These are phyloP conservation scores for Sarocladium kiliense DNA, from an alignment of 2,329 filamentous ascomycete genomes.

Conservation along the genomic window DNA sequence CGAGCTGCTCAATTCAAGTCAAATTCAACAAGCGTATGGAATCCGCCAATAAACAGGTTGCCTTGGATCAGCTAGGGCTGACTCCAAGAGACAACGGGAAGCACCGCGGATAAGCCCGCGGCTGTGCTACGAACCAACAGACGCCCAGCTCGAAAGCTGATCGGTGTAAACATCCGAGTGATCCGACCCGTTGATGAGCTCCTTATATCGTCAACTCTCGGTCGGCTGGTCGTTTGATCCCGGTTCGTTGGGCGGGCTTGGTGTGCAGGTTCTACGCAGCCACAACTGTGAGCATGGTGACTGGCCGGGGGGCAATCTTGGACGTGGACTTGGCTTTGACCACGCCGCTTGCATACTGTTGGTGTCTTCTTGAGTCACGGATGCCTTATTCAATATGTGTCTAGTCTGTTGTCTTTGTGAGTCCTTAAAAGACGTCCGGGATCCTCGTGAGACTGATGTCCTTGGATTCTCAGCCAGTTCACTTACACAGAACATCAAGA, in stretches of 20 bases:
- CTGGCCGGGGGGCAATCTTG: not conserved
- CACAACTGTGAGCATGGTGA: not conserved
- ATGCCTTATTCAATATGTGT: not conserved
- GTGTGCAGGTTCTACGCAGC: not conserved
- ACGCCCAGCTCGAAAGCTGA: not conserved
- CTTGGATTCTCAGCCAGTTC: not conserved
- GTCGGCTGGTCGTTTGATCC: not conserved
- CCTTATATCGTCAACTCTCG: not conserved
- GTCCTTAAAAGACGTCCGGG: not conserved
- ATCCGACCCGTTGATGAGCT: not conserved
- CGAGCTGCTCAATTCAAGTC: too few species aligned
- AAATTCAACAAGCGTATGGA: too few species aligned
- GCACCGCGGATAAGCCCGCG: not conserved
- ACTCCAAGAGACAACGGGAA: not conserved
- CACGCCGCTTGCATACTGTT: not conserved
- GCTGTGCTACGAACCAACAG: not conserved
- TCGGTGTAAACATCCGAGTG: not conserved
- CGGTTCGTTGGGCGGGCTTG: not conserved
- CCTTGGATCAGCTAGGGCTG: not conserved
- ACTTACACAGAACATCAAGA: not conserved
- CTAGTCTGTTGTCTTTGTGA: not conserved
- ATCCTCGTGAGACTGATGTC: not conserved
- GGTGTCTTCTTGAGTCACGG: not conserved
- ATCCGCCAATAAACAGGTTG: too few species aligned
- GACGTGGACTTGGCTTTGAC: not conserved